These are phyloP conservation scores for Boletus bicolor DNA, from an alignment of 768 basidiomycete species.

Conservation along the genomic window DNA sequence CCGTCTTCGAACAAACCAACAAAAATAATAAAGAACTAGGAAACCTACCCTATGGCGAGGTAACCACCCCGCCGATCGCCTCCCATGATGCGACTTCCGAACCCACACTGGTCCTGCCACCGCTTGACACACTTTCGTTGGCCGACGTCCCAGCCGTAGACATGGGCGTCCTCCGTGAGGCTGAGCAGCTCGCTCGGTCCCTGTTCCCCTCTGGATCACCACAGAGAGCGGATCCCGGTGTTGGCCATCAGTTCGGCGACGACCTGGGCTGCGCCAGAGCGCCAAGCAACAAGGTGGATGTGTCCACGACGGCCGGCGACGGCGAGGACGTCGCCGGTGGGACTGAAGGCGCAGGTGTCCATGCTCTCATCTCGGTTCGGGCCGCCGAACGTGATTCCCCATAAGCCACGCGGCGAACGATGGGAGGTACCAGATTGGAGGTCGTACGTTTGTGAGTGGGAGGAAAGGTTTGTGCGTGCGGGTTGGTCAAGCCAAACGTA, in stretches of 20 bases:
- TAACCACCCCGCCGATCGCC: constrained; percentile 49
- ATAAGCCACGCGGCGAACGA: constrained; percentile 66
- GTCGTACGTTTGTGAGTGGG: constrained; percentile 80
- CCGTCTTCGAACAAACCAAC: not conserved
- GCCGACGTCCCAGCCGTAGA: constrained; percentile 91
- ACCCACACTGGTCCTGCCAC: constrained; percentile 89
- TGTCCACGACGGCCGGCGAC: constrained; percentile 74
- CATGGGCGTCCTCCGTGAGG: constrained; percentile 72
- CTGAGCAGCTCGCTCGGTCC: constrained; percentile 55
- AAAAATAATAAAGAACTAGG: not conserved
- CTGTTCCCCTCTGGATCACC: constrained; percentile 54
- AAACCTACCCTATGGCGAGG: constrained; percentile 69
- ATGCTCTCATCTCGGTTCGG: constrained; percentile 49
- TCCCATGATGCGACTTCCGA: constrained; percentile 54
- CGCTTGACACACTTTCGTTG: constrained; percentile 70
- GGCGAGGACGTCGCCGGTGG: constrained; percentile 60
- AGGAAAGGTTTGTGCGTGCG: constrained; percentile 84
- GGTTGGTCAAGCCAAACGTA: constrained; percentile 72
- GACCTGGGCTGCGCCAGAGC: constrained; percentile 80
- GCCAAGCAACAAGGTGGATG: constrained; percentile 91
- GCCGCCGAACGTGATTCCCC: constrained; percentile 66
- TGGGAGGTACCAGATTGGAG: constrained; percentile 70
- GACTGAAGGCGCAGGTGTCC: constrained; percentile 69
- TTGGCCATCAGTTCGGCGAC: constrained; percentile 81
- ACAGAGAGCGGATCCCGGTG: constrained; percentile 61